Percentiles rank a stretch among this genome's conserved stretches.
phyloP scores from a whole-genome alignment of 371 early-diverging fungal genomes.

The Saksenaea vasiformis region DNA sequence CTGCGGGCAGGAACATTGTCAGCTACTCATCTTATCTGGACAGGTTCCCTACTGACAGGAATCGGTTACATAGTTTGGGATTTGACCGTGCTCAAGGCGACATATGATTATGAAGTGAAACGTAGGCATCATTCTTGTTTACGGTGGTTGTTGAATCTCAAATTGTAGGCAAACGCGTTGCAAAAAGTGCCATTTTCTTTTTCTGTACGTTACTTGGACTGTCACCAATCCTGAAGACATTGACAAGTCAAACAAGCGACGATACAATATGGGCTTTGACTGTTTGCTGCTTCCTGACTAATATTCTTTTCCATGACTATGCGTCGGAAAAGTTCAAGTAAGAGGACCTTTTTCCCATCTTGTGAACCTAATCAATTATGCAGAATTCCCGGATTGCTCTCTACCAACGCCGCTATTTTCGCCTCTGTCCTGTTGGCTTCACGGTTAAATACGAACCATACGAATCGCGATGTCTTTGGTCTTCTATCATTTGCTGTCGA shows the following conservation, averaged over 20 bases:
- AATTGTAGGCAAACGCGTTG: conserved; percentile 53
- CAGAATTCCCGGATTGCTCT: conserved; percentile 90
- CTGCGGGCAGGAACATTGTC: conserved; percentile 62
- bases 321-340: conserved; percentile 60
- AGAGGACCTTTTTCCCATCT: not conserved
- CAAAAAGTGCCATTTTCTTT: conserved; percentile 78
- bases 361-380: conserved; percentile 1
- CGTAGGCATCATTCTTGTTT: conserved; percentile 33
- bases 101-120: conserved; percentile 50
- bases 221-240: conserved; percentile 89
- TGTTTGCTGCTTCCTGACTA: conserved; percentile 78
- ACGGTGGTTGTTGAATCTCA: not conserved
- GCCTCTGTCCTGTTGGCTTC: conserved; percentile 95
- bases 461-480: conserved; percentile 87
- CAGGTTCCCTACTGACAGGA: conserved; percentile 59
- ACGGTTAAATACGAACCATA: conserved; percentile 74
- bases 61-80: conserved; percentile 74
- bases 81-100: conserved; percentile 50
- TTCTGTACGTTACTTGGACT: conserved; percentile 80
- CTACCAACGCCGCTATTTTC: conserved; percentile 95
- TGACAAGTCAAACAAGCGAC: conserved; percentile 87
- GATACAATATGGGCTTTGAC: conserved; percentile 96
- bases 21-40: conserved; percentile 60
- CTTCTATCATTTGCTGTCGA: conserved; percentile 86
- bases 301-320: conserved; percentile 92